Base-by-base conservation (phyloP, 805 yeast species). In the Starmerella khaoyaiensis region DNA sequence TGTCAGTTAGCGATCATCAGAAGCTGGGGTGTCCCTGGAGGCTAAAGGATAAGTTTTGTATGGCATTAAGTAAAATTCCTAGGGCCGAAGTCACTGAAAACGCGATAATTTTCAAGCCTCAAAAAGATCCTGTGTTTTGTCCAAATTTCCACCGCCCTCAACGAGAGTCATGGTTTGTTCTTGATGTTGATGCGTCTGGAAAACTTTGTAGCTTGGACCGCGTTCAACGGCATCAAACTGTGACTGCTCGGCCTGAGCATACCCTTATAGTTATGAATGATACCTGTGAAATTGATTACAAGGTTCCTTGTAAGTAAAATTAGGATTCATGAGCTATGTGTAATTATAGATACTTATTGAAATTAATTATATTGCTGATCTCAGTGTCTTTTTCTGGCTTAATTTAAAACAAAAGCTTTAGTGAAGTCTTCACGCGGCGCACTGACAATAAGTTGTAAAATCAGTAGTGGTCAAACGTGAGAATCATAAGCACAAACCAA, bases 81-180 rank as follows among this genome's bases (percentile, higher is more conserved):
- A 65, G 72, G 2, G 61, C 81, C 16, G 59, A 56, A 16, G 59
- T 82, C 25, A 56, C 54, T 7, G 93, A 79, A 53, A 28, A 20
- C n/a, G 44, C 41, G 3, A 19, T 17, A 3, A 59, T 62, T n/a
- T 17, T 31, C 35, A 73, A 70, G 37, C 46, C 51, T 5, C 44
- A 48, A 12, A 29, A 39, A 15, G 42, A 68, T 45, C 60, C 63
- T 3, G 84, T 82, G 35, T 73, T 76, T 51, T 66, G 86, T 40
- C 87, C 93, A 2, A 72, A 71, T 49, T 90, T 81, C 61, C 93
- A 94, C 31, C 87, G 90, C 57, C 64, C 75, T 2, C 98, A 90
- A 58, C 76, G 83, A 51, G 97, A 90, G 55, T 74, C 93, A 0
- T 90, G 98, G 97, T 82, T 87, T 56, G 69, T 76, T 8, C 69